Conservation (phyloP, 768 basidiomycete genomes). For the Boletus bicolor region DNA sequence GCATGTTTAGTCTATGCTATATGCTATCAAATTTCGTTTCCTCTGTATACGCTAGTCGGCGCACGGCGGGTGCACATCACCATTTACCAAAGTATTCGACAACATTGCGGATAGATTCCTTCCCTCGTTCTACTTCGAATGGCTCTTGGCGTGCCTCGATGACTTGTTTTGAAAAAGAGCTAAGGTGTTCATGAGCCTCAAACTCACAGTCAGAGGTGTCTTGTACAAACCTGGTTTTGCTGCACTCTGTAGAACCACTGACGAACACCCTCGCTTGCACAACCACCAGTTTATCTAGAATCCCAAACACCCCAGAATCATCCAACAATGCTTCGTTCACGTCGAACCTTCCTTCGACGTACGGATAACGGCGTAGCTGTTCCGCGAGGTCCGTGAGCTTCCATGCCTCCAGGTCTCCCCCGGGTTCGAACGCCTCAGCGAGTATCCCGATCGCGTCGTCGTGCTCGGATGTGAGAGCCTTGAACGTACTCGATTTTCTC, state of each 20-base stretch:
- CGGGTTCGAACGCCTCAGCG: conserved; percentile 39
- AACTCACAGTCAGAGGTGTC: not conserved
- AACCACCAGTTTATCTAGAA: conserved; percentile 56
- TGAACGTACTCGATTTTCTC: conserved; percentile 48
- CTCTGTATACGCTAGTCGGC: not conserved
- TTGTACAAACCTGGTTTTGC: conserved; percentile 42
- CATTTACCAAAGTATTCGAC: conserved; percentile 45
- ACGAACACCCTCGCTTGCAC: conserved; percentile 48
- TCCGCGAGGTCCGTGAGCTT: conserved; percentile 43
- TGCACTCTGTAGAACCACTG: conserved; percentile 46
- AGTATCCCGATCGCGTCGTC: conserved; percentile 45
- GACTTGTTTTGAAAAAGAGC: conserved; percentile 55
- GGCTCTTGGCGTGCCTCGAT: conserved; percentile 38
- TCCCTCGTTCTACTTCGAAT: conserved; percentile 9
- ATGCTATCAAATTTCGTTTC: conserved; percentile 9
- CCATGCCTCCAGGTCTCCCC: conserved; percentile 40
- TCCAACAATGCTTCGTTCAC: conserved; percentile 33
- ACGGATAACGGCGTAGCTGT: conserved; percentile 26
- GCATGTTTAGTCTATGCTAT: conserved; percentile 29
- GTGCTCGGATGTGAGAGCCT: conserved; percentile 39
- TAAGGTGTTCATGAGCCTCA: conserved; percentile 10
- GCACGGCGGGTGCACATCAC: not conserved
- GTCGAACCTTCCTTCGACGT: conserved; percentile 20
- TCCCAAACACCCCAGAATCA: conserved; percentile 51
- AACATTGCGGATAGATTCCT: conserved; percentile 33